Percentiles rank a stretch among this genome's conserved stretches.
Conservation (phyloP, 371 early-diverging fungal genomes). For the Circinella minor region DNA sequence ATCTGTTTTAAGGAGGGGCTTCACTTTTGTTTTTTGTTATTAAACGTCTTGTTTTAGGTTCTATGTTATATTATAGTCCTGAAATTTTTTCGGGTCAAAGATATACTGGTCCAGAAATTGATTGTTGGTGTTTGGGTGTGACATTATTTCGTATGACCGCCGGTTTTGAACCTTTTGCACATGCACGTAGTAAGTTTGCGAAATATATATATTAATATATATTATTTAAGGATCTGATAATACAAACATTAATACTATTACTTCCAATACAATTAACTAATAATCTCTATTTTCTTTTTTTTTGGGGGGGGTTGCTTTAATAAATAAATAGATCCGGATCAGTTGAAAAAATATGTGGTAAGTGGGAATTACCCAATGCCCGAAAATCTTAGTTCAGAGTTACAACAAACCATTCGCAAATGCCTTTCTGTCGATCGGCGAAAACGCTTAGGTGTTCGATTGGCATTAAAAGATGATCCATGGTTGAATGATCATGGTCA, state of each 20-base stretch:
- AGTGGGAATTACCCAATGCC: conserved; percentile 64
- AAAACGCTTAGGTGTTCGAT: conserved; percentile 47
- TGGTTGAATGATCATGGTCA: conserved; percentile 51
- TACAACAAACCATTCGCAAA: conserved; percentile 57
- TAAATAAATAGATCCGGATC: conserved; percentile 57
- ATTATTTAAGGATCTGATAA: no score
- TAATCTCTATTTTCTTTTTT: no score
- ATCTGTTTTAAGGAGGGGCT: neutral
- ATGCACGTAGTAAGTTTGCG: conserved; percentile 46
- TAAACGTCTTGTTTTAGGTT: conserved; percentile 30
- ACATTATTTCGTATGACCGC: conserved; percentile 87
- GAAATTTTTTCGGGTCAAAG: conserved; percentile 66
- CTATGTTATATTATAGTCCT: conserved; percentile 64
- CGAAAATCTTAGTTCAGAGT: conserved; percentile 36
- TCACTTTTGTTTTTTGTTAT: neutral
- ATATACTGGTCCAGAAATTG: conserved; percentile 68
- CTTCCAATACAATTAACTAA: no score
- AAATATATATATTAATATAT: no score
- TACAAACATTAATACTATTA: no score
- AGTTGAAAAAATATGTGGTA: conserved; percentile 68
- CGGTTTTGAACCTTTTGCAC: conserved; percentile 86
- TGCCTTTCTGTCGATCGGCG: conserved; percentile 52
- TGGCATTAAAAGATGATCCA: conserved; percentile 53
- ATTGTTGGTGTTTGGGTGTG: conserved; percentile 84
- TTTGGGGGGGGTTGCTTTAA: no score